phyloP scores from a whole-genome alignment of 495 filamentous ascomycete species.

The Articulospora tetracladia region DNA sequence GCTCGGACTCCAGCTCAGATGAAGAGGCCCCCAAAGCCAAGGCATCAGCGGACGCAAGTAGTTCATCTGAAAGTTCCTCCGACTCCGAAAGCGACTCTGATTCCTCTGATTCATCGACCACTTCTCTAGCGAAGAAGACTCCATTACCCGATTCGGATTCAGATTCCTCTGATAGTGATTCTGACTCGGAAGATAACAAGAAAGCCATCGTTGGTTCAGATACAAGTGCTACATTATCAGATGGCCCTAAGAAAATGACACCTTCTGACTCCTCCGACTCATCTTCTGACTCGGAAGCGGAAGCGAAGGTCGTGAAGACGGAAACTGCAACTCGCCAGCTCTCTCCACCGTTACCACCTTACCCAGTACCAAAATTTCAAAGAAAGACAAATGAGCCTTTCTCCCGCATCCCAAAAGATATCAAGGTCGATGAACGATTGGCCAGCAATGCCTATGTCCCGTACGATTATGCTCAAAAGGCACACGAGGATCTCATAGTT shows the following conservation, averaged over 20 bases:
- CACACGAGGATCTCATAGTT: constrained; percentile 79
- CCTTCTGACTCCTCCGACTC: constrained; percentile 20
- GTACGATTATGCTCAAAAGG: constrained; percentile 85
- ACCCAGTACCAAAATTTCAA: constrained; percentile 33
- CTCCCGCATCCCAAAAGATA: constrained; percentile 57
- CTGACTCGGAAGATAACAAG: constrained; percentile 24
- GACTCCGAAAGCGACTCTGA: constrained; percentile 33
- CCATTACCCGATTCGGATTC: constrained; percentile 23
- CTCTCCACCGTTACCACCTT: constrained; percentile 44
- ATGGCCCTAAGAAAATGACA: constrained; percentile 18
- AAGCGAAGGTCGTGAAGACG: constrained; percentile 29
- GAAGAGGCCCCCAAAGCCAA: constrained; percentile 29
- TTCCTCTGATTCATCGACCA: constrained; percentile 21
- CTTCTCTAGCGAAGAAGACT: constrained; percentile 25
- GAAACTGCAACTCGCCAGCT: constrained; percentile 15
- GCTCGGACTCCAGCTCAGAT: constrained; percentile 32
- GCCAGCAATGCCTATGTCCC: constrained; percentile 71
- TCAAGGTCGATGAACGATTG: constrained; percentile 53
- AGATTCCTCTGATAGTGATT: constrained; percentile 21
- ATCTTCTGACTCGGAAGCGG: constrained; percentile 27
- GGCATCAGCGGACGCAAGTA: constrained; percentile 17
- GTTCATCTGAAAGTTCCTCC: constrained; percentile 26
- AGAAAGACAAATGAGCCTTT: constrained; percentile 54
- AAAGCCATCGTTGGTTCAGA: constrained; percentile 18
- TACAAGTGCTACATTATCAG: constrained; percentile 29